Evolutionary conservation across 352 stramenopile genomes (phyloP).

Genomic region (Phytophthora constricta): DNA sequence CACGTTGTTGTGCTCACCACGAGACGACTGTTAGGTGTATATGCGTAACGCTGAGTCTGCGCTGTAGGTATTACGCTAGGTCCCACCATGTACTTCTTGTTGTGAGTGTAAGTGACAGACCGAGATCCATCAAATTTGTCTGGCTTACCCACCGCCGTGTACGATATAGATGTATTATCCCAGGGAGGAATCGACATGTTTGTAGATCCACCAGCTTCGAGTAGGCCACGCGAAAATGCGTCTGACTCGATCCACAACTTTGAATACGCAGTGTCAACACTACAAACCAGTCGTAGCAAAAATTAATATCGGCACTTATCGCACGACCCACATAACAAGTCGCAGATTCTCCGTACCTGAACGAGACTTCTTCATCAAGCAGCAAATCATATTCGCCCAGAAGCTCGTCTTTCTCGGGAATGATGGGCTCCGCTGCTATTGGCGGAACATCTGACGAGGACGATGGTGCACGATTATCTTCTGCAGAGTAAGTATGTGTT

Average conservation of each 20-base stretch:
- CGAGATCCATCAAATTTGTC: conserved; percentile 74
- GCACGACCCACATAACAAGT: no score
- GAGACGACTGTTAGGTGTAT: conserved; percentile 49
- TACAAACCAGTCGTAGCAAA: conserved; percentile 26
- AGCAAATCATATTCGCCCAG: conserved; percentile 79
- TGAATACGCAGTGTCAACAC: conserved; percentile 67
- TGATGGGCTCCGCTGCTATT: conserved; percentile 13
- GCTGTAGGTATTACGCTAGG: conserved; percentile 78
- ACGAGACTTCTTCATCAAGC: conserved; percentile 65
- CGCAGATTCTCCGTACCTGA: conserved; percentile 84
- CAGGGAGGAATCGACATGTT: conserved; percentile 64
- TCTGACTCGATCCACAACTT: conserved; percentile 71
- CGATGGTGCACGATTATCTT: conserved; percentile 11
- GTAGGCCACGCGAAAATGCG: conserved; percentile 51
- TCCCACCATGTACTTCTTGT: conserved; percentile 91
- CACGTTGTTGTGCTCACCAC: conserved; percentile 76
- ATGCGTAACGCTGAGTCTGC: conserved; percentile 75
- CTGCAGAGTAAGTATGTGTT: conserved; percentile 4
- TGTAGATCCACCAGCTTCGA: conserved; percentile 60
- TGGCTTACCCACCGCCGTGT: conserved; percentile 59
- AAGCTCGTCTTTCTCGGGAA: conserved; percentile 56
- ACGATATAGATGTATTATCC: conserved; percentile 47
- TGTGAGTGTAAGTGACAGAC: conserved; percentile 70
- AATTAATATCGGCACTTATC: neutral
- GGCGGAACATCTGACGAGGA: conserved; percentile 16